Conservation (phyloP, 2,329 filamentous ascomycete genomes). For the Exophiala oligosperma region DNA sequence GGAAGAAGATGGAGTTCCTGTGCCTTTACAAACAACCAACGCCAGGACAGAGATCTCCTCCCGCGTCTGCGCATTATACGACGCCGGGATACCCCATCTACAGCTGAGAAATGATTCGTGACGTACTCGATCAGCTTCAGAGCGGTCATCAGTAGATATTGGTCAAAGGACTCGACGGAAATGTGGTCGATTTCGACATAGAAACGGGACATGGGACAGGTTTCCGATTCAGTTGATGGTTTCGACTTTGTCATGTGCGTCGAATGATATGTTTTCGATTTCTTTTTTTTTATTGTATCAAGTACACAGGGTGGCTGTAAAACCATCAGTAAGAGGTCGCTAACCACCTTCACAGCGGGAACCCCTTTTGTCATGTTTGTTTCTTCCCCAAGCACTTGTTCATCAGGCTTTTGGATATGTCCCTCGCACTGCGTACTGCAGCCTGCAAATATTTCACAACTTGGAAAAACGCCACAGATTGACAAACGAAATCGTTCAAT, state of each 20-base stretch:
- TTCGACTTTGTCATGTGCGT: slow-evolving; percentile 1
- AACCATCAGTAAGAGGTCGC: background rate
- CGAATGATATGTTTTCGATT: background rate
- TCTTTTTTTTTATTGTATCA: too few relatives aligned
- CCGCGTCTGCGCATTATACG: background rate
- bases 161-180: slow-evolving; percentile 1
- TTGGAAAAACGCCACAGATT: too few relatives aligned
- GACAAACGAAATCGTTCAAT: too few relatives aligned
- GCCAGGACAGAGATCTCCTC: background rate
- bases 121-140: background rate
- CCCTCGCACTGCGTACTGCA: too few relatives aligned
- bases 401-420: too few relatives aligned
- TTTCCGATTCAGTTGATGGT: background rate
- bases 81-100: background rate
- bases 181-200: background rate
- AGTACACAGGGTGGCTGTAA: too few relatives aligned
- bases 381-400: background rate
- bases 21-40: background rate
- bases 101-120: background rate
- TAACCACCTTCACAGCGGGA: background rate
- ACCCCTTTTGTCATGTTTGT: background rate
- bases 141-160: background rate
- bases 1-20: background rate
- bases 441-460: too few relatives aligned
- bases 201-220: background rate